Base-by-base conservation (phyloP, 805 yeast species). In the Kockiozyma suomiensis region DNA sequence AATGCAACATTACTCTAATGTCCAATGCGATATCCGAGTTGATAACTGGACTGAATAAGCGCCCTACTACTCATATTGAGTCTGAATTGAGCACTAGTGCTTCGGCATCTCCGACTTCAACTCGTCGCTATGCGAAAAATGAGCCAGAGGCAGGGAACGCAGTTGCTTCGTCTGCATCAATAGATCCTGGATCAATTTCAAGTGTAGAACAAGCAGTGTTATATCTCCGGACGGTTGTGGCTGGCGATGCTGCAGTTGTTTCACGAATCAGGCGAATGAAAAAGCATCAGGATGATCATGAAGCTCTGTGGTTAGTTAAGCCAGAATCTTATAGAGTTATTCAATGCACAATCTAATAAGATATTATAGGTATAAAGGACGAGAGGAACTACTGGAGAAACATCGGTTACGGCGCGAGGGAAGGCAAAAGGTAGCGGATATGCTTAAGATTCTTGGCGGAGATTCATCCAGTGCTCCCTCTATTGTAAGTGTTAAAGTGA, bases 241-340 rank as follows among this genome's bases (percentile, higher is more conserved):
- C 35, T 4, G n/a, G 15, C 5, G 57, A 59, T 30, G 41, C 7
- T 10, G 19, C 17, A 7, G 35, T 32, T 2, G 26, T 58, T 6
- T 19, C 38, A 4, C 55, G 65, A 25, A 40, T 61, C n/a, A 45
- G 33, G 37, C 43, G 41, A 7, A 49, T 61, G 59, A 30, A 43
- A 40, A 33, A 51, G 23, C 61, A 62, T 25, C 66, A 62, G 26
- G 59, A 61, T 13, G 62, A 49, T 5, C 64, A 62, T 32, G 66
- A 62, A 30, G 43, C 37, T 37, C 61, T 49, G 48, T 62, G 66
- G 66, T 61, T 21, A 30, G 33, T 10, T 7, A 7, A 30, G 10
- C 10, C 33, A 30, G 6, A 10, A 30, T 30, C 33, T 10, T 30
- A 10, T 30, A 30, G n/a, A 5, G 42, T 45, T 6, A 42, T 42